Evolutionary conservation across 352 stramenopile species (phyloP), one percentile per base, ranked within the genome.

Genomic region (Thalassiosira mediterranea): DNA sequence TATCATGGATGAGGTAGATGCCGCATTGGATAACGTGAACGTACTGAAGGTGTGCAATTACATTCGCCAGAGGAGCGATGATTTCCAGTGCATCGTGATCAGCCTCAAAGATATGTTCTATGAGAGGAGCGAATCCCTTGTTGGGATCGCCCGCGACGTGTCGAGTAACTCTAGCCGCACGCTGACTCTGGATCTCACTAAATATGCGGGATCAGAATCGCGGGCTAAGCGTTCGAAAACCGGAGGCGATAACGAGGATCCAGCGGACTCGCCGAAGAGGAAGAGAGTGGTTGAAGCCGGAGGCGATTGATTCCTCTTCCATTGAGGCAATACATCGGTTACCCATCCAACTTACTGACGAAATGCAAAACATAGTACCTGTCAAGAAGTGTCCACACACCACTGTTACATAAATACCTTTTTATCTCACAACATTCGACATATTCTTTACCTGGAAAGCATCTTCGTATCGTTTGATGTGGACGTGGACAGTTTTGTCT

Each of bases 1-100:
- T 71, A 96, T 99, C 17, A 97, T 99, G 81, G 97, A 99, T 82
- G 97, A 99, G 89, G 96, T 99, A 23, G 97, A 99, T 90, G 97
- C 97, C 1, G 97, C 97, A 10, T 83, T 99, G 26, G 97, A 99
- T 87, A 99, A 99, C 73, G 96, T 98, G 57, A 99, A 99, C 79
- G 96, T 99, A 49, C 96, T 98, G 81, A 99, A 99, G 78, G 96
- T 99, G 0, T 97, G 95, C 51, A 97, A 96, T 40, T 99, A 98
- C 79, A 98, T 99, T 60, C 88, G 94, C 17, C 96, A 97, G 61
- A 87, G 87, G 52, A 95, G 91, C 59, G 94, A 93, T 58, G 91
- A 97, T 75, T 98, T 98, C 76, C 96, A 99, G 79, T 98, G 96
- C 82, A 95, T 99, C 53, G 96, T 98, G 11, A 98, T 99, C 64